Conservation (phyloP, 441 rosid species). For the Erysimum cheiri region DNA sequence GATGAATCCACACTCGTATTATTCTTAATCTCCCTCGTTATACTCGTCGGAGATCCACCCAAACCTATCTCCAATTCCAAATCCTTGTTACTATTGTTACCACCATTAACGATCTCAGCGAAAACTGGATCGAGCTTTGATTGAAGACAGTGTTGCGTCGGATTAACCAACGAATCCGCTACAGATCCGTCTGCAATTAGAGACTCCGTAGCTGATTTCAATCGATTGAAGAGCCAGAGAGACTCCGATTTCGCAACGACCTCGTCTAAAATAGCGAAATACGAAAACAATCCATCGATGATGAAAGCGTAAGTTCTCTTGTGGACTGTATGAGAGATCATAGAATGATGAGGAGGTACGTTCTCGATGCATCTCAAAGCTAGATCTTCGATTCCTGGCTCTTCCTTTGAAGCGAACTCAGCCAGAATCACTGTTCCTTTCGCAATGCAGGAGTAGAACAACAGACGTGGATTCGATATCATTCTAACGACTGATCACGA, state of each 20-base stretch:
- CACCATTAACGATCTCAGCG: conserved; percentile 46
- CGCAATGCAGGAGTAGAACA: conserved; percentile 71
- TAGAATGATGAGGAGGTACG: conserved; percentile 70
- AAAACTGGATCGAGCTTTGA: conserved; percentile 52
- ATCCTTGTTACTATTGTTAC: conserved; percentile 36
- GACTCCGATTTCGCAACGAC: conserved; percentile 53
- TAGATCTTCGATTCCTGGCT: conserved; percentile 55
- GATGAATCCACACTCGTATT: conserved; percentile 51
- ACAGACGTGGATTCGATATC: conserved; percentile 61
- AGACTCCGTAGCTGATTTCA: conserved; percentile 54
- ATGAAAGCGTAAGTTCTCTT: conserved; percentile 61
- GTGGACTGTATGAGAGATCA: conserved; percentile 66
- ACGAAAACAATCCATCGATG: conserved; percentile 57
- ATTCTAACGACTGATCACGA: conserved; percentile 35
- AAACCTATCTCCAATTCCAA: conserved; percentile 26
- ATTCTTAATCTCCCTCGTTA: conserved; percentile 34
- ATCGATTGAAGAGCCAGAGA: conserved; percentile 57
- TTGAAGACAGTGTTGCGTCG: conserved; percentile 55
- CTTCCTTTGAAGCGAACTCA: conserved; percentile 57
- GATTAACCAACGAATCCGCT: conserved; percentile 43
- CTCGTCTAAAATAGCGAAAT: conserved; percentile 62
- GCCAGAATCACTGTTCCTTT: conserved; percentile 66
- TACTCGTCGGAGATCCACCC: conserved; percentile 42
- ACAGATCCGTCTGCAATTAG: conserved; percentile 41
- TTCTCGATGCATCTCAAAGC: conserved; percentile 63